Evolutionary conservation across 495 filamentous ascomycete genomes (phyloP), one percentile per base, ranked within the genome.

Genomic region (Pseudoneurospora amorphoporcata): DNA sequence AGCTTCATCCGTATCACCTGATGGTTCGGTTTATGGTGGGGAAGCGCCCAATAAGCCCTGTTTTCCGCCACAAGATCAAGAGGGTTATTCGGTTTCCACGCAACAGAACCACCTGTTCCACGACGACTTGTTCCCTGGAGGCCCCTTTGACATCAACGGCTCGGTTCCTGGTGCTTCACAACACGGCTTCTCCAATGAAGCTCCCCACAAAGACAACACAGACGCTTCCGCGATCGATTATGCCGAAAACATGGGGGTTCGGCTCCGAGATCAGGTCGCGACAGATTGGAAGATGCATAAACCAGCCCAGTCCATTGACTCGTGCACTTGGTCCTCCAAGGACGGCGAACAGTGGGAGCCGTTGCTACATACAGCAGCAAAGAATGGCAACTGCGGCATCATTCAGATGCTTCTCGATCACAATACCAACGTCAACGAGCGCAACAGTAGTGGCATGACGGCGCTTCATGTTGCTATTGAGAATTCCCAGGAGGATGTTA

Each of bases 331-430:
- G 70, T 8, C 41, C 1, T 47, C 41, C 42, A 61, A 10, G 29
- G 40, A 61, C 7, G 29, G 29, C 29, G 70, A 35, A 16, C 70
- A 32, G 38, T 71, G 41, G 41, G 70, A 71, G 70, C 70, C 70
- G 14, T 47, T 71, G 16, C 43, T 71, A 47, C 70, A 71, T 29
- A 71, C 70, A 47, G 70, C 70, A 35, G 70, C 70, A 23, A 71
- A 61, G 35, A 71, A 71, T 16, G 43, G 70, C 8, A 53, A 71
- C 43, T 71, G 70, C 23, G 70, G 47, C n/a, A 71, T 71, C 47
- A 19, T 61, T 3, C 16, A 61, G n/a, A 71, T 71, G 70, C 70
- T 71, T 14, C 70, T 71, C 37, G 29, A 65, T 23, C 70, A 71
- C 29, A 61, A 71, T 9, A 19, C 43, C 35, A 16, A 71, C n/a